Evolutionary conservation across 176 grass and related monocot species (phyloP).

Genomic region (Bonia amplexicaulis): DNA sequence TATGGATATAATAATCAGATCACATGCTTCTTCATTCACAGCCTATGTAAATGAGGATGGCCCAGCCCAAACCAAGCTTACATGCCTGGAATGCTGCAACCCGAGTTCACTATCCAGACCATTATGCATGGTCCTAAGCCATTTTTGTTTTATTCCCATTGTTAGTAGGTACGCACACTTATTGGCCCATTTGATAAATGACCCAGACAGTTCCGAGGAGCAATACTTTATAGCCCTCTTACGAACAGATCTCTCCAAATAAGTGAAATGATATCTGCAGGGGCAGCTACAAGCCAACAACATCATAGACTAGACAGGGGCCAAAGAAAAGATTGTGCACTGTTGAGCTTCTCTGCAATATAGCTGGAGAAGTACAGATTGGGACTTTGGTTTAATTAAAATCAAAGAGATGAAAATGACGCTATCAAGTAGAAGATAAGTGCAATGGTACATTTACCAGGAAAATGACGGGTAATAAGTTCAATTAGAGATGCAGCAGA

Average conservation of each 20-base stretch:
- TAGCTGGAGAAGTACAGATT: not conserved
- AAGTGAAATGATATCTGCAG: not conserved
- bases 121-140: constrained; percentile 13
- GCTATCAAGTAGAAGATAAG: not conserved
- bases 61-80: not conserved
- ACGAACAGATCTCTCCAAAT: not conserved
- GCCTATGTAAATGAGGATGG: not conserved
- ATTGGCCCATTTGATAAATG: constrained; percentile 20
- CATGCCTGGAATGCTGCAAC: not conserved
- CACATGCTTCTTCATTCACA: not conserved
- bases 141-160: not conserved
- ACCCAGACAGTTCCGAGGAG: not conserved
- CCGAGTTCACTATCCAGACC: not conserved
- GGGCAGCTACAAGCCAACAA: not conserved
- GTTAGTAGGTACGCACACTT: not conserved
- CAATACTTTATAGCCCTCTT: not conserved
- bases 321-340: not conserved
- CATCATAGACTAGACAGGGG: not conserved
- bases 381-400: not conserved
- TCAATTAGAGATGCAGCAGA: constrained; percentile 72
- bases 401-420: not conserved
- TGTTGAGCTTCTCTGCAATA: not conserved
- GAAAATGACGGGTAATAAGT: constrained; percentile 81
- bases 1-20: not conserved
- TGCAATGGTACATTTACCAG: constrained; percentile 41